Base-by-base conservation (phyloP, 306 rosid species). In the Biancaea sappan region DNA sequence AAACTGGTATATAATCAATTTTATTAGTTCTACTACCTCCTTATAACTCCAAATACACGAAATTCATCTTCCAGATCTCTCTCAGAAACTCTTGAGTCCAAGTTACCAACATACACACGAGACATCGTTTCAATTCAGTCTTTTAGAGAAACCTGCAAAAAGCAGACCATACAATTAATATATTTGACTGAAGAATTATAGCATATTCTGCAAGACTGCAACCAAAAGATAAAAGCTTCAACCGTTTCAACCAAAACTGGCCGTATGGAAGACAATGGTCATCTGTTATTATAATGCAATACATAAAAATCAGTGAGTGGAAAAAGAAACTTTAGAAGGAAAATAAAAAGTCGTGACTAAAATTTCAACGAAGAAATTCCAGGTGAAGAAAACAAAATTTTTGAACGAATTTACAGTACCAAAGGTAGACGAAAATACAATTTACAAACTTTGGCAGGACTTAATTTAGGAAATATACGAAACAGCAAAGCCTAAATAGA, bases 1-100 rank as follows among this genome's bases (percentile, higher is more conserved):
- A 25, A 56, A n/a, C 14, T n/a, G 21, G 9, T 35, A 59, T 8
- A 46, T 32, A 18, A 25, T 44, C 22, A 34, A 56, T 4, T 24
- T 54, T 10, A 65, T 8, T 28, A 13, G 0, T 73, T 46, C 1
- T 1, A 4, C 4, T 85, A 94, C 98, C 98, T 94, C 77, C 97
- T 80, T n/a, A 94, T 94, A 76, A 89, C 96, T 78, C 98, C 98
- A 74, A 82, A 94, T 32, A 79, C 87, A 54, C 93, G 98, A 71
- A 93, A 93, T 77, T 91, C 98, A 47, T 93, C 98, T 75, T 93
- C 98, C 6, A 93, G 97, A 38, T 93, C 98, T 29, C 96, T 87
- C 87, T 93, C 98, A 0, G 92, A 66, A 19, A 93, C 98, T 67
- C 98, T 78, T 7, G 97, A 91, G 74, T 91, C 96, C 73, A 93